Percentiles rank a stretch among this genome's conserved stretches.
These are phyloP conservation scores for Kuraishia hungarica DNA, from an alignment of 805 yeast species.

Conservation along the genomic window DNA sequence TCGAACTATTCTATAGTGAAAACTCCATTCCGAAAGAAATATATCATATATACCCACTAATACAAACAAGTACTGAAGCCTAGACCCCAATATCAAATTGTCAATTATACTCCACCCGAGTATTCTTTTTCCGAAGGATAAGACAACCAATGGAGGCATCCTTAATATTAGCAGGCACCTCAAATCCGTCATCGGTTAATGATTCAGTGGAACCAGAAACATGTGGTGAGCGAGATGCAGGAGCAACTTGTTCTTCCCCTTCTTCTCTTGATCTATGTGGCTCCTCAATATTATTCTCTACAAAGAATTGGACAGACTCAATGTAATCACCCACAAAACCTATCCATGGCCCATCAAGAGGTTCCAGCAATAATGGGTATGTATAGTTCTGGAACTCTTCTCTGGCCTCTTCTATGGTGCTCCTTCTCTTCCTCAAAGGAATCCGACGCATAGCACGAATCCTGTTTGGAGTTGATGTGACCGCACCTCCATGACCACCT, in stretches of 20 bases:
- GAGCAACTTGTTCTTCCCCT: neutral
- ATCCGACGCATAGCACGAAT: neutral
- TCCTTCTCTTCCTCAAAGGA: conserved; percentile 26
- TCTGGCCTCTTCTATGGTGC: conserved; percentile 50
- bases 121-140: conserved; percentile 13
- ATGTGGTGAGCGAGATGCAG: too few species aligned
- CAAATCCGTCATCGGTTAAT: neutral
- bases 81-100: too few species aligned
- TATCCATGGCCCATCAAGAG: conserved; percentile 47
- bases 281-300: conserved; percentile 2
- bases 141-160: conserved; percentile 2
- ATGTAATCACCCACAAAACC: conserved; percentile 47
- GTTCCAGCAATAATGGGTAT: conserved; percentile 37
- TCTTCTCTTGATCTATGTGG: neutral
- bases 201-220: too few species aligned
- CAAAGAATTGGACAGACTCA: conserved; percentile 27
- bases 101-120: conserved; percentile 15
- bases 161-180: conserved; percentile 6
- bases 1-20: too few species aligned
- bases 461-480: neutral
- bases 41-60: too few species aligned
- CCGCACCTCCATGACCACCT: neutral
- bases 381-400: conserved; percentile 42
- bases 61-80: neutral
- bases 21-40: too few species aligned